Percentiles rank a stretch among this genome's conserved stretches.
These are phyloP conservation scores for Musa troglodytarum DNA, from an alignment of 176 grass and related monocot genomes.

Conservation along the genomic window DNA sequence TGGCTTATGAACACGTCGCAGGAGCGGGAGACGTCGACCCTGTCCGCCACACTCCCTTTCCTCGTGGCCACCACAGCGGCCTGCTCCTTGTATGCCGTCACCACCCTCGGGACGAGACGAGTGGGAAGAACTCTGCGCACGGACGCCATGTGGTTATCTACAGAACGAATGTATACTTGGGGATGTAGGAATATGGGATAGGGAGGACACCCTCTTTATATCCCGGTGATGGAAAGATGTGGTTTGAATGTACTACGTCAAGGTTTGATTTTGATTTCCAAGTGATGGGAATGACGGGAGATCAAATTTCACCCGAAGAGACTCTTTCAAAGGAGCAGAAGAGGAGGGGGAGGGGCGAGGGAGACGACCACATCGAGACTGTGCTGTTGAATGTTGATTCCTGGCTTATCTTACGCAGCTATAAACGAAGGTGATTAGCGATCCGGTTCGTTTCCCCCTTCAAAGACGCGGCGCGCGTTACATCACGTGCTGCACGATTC, in stretches of 20 bases:
- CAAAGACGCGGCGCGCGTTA: neutral
- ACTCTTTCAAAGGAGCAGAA: neutral
- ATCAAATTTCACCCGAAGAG: neutral
- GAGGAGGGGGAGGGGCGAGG: neutral
- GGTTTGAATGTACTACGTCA: neutral
- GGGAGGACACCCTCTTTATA: neutral
- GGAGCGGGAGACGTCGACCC: neutral
- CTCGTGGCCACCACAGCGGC: neutral
- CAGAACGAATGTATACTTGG: too few species aligned
- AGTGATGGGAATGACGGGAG: neutral
- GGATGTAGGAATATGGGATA: neutral
- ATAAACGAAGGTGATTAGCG: too few species aligned
- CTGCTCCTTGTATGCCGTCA: neutral
- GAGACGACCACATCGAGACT: too few species aligned
- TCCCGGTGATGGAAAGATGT: neutral
- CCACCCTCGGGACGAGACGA: neutral
- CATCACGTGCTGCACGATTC: neutral
- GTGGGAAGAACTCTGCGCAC: neutral
- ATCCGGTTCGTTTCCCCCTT: neutral
- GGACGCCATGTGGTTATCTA: neutral
- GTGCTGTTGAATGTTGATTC: neutral
- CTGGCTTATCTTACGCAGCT: too few species aligned
- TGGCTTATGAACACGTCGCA: conserved; percentile 18
- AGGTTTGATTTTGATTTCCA: conserved; percentile 7
- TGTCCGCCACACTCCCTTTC: neutral